Evolutionary conservation across 2,329 filamentous ascomycete genomes (phyloP).

Genomic region (Aspergillus clavatus): DNA sequence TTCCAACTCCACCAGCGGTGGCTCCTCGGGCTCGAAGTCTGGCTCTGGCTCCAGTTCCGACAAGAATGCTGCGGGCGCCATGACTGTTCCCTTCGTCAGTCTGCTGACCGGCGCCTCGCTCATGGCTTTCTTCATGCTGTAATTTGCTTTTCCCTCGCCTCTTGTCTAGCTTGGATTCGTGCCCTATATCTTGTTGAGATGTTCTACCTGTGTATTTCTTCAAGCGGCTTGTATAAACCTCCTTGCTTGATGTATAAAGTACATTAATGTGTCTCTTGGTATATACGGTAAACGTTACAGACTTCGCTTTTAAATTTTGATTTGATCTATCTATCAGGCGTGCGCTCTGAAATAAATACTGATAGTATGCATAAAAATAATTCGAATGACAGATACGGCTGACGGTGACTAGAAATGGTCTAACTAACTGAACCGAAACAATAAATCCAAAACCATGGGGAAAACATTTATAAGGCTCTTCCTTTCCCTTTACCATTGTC

Average conservation of each 20-base stretch:
- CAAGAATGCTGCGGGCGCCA: constrained; percentile 18
- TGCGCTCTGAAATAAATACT: no score
- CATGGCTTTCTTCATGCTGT: constrained; percentile 26
- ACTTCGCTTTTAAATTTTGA: not conserved
- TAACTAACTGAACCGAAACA: not conserved
- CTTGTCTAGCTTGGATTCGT: not conserved
- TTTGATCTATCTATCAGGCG: no score
- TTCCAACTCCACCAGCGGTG: constrained; percentile 17
- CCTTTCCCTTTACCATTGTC: constrained; percentile 33
- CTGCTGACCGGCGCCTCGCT: constrained; percentile 25
- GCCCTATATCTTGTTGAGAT: not conserved
- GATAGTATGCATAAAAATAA: no score
- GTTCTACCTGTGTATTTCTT: not conserved
- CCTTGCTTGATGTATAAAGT: not conserved
- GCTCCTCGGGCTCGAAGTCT: constrained; percentile 13
- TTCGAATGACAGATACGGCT: no score
- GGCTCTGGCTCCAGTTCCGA: constrained; percentile 1
- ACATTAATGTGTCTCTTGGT: not conserved
- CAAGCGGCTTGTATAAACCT: not conserved
- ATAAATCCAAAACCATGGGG: not conserved
- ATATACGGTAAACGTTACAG: not conserved
- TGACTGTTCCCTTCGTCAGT: constrained; percentile 20
- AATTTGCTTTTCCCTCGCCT: constrained; percentile 6
- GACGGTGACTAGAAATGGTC: no score
- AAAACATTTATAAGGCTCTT: constrained; percentile 17